Evolutionary conservation across 768 basidiomycete genomes (phyloP), one percentile per base, ranked within the genome.

Genomic region (Pleurotus giganteus): DNA sequence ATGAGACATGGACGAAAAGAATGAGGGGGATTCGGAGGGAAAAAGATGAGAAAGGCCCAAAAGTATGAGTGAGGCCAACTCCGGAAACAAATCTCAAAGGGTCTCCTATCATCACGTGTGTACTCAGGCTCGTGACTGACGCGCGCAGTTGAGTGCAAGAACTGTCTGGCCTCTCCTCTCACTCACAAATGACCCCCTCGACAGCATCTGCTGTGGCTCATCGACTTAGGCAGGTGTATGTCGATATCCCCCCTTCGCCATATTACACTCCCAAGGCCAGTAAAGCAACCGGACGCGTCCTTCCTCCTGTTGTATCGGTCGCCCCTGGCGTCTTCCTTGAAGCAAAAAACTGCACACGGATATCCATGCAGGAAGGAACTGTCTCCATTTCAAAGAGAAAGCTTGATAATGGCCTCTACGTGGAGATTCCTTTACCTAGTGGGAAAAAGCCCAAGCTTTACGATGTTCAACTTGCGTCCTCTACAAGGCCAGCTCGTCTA

Each of bases 1-100:
- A 73, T 88, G 86, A 31, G 92, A 82, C 92, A 94, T 94, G 65
- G 57, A 31, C 29, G 47, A 52, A 42, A 26, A n/a, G 50, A 56
- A 53, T 29, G 37, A 57, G 56, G 57, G 52, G 41, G 56, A 58
- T 50, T 58, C 51, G 55, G 49, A 61, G 53, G 42, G 54, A 57
- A 53, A 39, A 32, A 37, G 57, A 49, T 32, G 34, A 53, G 34
- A 24, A 27, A 42, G 13, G 31, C 28, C 8, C 12, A 23, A 8
- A 45, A n/a, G 46, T 39, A 52, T 49, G 27, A 56, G 36, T 50
- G 52, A 37, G 53, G 56, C 55, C 58, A 60, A 45, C 53, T 50
- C 23, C 45, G 45, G 28, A 31, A 5, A 43, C 42, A 50, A 36
- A 27, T 53, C 27, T 34, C 34, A 52, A 52, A 23, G 26, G n/a